phyloP scores from a whole-genome alignment of 2,329 filamentous ascomycete genomes.

The Trichoderma sp. region DNA sequence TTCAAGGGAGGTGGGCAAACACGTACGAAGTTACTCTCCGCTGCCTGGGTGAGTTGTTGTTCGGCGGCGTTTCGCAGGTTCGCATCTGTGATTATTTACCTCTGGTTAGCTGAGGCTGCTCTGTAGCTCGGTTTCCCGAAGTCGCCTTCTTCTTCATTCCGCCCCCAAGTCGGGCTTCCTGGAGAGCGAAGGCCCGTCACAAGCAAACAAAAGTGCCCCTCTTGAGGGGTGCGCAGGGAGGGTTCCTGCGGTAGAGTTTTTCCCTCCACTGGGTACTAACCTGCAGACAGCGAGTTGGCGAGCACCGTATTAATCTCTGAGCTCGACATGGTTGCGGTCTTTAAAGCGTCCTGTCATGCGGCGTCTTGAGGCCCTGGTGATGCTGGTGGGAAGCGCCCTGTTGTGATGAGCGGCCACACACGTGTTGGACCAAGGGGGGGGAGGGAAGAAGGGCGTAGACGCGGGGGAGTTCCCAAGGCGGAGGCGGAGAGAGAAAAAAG shows the following conservation, averaged over 20 bases:
- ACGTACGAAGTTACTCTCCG: slow-evolving; percentile 90
- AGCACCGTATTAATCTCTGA: slow-evolving; percentile 98
- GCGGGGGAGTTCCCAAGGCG: slow-evolving; percentile 20
- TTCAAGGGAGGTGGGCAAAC: slow-evolving; percentile 15
- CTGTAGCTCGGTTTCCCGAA: background rate
- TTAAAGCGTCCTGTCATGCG: slow-evolving; percentile 38
- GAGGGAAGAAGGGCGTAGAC: slow-evolving; percentile 25
- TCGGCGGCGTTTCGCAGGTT: slow-evolving; percentile 86
- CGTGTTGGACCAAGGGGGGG: slow-evolving; percentile 27
- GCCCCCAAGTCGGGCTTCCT: background rate
- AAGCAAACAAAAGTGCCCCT: slow-evolving; percentile 1
- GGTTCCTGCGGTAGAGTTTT: slow-evolving; percentile 18
- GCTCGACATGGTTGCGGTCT: slow-evolving; percentile 58
- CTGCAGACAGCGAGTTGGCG: slow-evolving; percentile 91
- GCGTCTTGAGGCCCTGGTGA: slow-evolving; percentile 25
- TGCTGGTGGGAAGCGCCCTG: slow-evolving; percentile 25
- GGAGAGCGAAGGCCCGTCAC: background rate
- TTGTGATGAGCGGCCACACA: slow-evolving; percentile 25
- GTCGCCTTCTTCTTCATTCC: background rate
- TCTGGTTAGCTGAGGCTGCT: slow-evolving; percentile 34
- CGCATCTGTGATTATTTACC: slow-evolving; percentile 63
- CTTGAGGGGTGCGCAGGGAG: background rate
- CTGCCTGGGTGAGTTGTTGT: slow-evolving; percentile 87
- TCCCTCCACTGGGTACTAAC: slow-evolving; percentile 52
- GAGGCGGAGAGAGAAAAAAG: slow-evolving; percentile 14